A percentile compares a stretch with the other conserved stretches of the same genome.
Conservation (phyloP, 2,329 filamentous ascomycete genomes). For the Pseudocercospora vitis region DNA sequence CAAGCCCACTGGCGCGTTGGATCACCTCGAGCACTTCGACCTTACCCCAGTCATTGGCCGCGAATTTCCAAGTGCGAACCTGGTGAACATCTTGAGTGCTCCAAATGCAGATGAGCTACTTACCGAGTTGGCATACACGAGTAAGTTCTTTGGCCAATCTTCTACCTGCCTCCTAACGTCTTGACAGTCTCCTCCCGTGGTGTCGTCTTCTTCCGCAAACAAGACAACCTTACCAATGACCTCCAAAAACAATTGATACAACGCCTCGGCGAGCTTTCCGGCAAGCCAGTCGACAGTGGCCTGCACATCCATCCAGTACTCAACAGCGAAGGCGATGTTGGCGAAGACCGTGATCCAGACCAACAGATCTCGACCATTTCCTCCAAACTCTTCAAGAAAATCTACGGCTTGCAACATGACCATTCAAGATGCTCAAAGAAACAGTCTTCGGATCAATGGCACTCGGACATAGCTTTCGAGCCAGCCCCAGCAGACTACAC, state of each 20-base stretch:
- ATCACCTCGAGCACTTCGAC: conserved; percentile 33
- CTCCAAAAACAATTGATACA: conserved; percentile 65
- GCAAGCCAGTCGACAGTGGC: conserved; percentile 56
- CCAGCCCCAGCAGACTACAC: conserved; percentile 64
- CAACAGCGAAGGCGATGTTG: conserved; percentile 49
- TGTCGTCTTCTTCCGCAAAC: conserved; percentile 67
- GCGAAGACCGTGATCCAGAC: conserved; percentile 34
- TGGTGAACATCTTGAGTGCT: conserved; percentile 59
- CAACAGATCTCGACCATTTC: conserved; percentile 44
- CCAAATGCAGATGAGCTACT: conserved; percentile 25
- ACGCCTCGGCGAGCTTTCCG: conserved; percentile 58
- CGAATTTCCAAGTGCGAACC: conserved; percentile 59
- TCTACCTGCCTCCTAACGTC: neutral
- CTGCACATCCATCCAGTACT: conserved; percentile 62
- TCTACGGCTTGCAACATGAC: conserved; percentile 45
- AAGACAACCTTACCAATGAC: conserved; percentile 60
- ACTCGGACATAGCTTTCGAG: conserved; percentile 66
- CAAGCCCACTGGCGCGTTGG: neutral
- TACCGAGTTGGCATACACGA: conserved; percentile 18
- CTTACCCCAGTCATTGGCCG: conserved; percentile 56
- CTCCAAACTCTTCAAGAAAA: conserved; percentile 38
- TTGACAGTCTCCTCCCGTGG: conserved; percentile 63
- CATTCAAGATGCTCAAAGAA: conserved; percentile 45
- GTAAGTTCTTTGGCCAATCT: conserved; percentile 7
- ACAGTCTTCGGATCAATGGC: conserved; percentile 49